Percentiles rank a stretch among this genome's conserved stretches.
phyloP scores from a whole-genome alignment of 176 grass and related monocot species.

The Oryza punctata region DNA sequence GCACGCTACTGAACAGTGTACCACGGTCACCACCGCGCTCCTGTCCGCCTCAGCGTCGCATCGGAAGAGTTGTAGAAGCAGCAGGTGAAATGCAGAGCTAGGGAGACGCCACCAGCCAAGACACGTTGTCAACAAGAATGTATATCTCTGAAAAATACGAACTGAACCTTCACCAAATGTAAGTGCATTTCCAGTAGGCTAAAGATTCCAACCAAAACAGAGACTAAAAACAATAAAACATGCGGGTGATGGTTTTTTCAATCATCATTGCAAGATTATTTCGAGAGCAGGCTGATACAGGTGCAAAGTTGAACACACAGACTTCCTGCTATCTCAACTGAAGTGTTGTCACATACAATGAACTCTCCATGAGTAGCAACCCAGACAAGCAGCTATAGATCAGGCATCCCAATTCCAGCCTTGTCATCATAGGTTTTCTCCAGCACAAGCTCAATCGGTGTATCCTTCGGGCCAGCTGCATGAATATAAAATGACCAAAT shows the following conservation, averaged over 20 bases:
- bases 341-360: neutral
- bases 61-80: too few relatives aligned
- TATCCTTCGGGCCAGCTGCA: conserved; percentile 83
- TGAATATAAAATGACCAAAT: neutral
- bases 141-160: too few relatives aligned
- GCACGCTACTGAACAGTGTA: too few relatives aligned
- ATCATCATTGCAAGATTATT: conserved; percentile 15
- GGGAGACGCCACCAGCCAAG: too few relatives aligned
- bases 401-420: conserved; percentile 90
- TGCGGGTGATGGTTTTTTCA: neutral
- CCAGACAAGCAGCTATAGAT: conserved; percentile 59
- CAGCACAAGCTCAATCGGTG: conserved; percentile 73
- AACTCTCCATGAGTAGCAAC: neutral
- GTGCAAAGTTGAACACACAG: neutral
- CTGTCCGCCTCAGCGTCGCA: too few relatives aligned
- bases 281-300: neutral
- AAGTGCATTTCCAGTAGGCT: neutral
- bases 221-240: neutral
- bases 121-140: too few relatives aligned
- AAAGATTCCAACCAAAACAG: neutral
- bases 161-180: too few relatives aligned
- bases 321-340: neutral
- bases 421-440: conserved; percentile 94
- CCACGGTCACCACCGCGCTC: too few relatives aligned
- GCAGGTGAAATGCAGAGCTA: too few relatives aligned